Evolutionary conservation across 306 rosid species (phyloP).

Genomic region (Parietaria judaica): DNA sequence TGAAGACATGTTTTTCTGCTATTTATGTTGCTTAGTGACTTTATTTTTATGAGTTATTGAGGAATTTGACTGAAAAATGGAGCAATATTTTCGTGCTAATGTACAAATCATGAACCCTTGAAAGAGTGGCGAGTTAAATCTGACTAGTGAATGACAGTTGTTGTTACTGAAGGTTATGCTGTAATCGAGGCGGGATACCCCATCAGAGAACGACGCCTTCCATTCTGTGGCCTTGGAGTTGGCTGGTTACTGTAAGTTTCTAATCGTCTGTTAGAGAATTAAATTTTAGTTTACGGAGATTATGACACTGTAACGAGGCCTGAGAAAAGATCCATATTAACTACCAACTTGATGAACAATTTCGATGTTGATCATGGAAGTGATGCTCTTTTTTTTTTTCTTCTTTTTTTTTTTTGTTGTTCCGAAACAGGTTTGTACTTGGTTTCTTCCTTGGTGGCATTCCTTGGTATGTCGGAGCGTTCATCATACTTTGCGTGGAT

Average conservation of each 20-base stretch:
- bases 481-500: conserved; percentile 45
- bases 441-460: conserved; percentile 74
- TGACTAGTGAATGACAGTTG: not conserved
- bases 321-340: too few species aligned
- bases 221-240: conserved; percentile 67
- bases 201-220: conserved; percentile 43
- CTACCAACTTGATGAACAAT: too few species aligned
- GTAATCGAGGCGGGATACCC: conserved; percentile 46
- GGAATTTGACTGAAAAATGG: not conserved
- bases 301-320: too few species aligned
- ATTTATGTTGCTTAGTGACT: too few species aligned
- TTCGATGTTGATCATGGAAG: not conserved
- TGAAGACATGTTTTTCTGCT: too few species aligned
- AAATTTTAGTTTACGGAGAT: too few species aligned
- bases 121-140: not conserved
- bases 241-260: conserved; percentile 80
- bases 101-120: not conserved
- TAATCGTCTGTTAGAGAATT: too few species aligned
- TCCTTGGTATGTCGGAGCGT: conserved; percentile 74
- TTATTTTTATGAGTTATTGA: too few species aligned
- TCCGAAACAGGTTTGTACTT: conserved; percentile 44
- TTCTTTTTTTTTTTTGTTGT: conserved; percentile 13
- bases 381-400: not conserved
- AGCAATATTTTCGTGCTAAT: not conserved
- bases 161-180: conserved; percentile 46